Conservation (phyloP, 1,139 yeast species). For the Nakaseomyces kungkrabaensis region DNA sequence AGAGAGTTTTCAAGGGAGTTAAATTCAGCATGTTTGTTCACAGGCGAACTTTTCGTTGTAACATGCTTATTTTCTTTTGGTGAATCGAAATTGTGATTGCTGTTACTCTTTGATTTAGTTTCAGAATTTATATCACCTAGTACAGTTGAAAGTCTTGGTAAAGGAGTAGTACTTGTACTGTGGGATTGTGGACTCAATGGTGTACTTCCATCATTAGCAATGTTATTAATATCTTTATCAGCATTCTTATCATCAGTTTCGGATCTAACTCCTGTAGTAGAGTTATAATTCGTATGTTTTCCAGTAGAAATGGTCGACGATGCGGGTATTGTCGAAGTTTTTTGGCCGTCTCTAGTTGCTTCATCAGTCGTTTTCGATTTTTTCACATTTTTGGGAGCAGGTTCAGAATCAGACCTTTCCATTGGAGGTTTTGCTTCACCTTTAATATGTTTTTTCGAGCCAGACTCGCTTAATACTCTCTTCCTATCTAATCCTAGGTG, state of each 20-base stretch:
- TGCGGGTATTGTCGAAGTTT: background rate
- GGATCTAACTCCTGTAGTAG: background rate
- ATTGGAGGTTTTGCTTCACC: background rate
- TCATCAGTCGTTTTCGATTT: background rate
- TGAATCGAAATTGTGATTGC: background rate
- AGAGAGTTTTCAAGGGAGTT: background rate
- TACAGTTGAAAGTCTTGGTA: background rate
- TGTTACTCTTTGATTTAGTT: background rate
- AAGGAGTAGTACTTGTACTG: background rate
- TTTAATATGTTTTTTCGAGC: background rate
- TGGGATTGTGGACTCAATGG: conserved; percentile 1
- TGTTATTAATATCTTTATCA: background rate
- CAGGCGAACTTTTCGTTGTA: background rate
- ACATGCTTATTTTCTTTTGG: background rate
- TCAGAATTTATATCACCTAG: background rate
- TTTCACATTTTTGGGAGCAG: background rate
- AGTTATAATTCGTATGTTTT: background rate
- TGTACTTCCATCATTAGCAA: background rate
- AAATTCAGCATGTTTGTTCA: background rate
- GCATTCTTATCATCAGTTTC: background rate
- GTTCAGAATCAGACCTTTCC: background rate
- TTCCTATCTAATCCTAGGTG: background rate
- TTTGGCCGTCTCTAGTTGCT: background rate
- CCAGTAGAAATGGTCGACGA: background rate
- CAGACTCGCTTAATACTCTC: background rate